phyloP scores from a whole-genome alignment of 2,329 filamentous ascomycete genomes.

The Verticillium alfalfae region DNA sequence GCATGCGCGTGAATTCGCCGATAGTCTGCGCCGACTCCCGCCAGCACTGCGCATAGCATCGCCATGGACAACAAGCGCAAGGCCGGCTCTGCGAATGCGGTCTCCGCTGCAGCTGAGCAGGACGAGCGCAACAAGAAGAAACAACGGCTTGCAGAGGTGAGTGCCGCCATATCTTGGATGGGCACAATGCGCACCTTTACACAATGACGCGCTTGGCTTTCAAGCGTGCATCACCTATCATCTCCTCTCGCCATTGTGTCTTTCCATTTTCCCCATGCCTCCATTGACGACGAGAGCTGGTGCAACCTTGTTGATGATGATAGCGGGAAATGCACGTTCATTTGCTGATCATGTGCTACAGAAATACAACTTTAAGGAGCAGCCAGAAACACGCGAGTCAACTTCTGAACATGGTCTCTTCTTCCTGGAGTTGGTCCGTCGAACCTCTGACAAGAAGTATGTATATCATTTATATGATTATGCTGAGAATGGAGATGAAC shows the following conservation, averaged over 20 bases:
- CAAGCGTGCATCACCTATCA: conserved; percentile 1
- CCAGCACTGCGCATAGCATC: conserved; percentile 3
- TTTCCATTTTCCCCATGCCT: not conserved
- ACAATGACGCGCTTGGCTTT: not conserved
- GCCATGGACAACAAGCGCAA: conserved; percentile 54
- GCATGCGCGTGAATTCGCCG: not conserved
- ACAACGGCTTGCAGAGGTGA: conserved; percentile 46
- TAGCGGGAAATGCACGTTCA: not conserved
- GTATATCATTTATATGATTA: conserved; percentile 20
- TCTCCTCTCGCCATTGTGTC: conserved; percentile 6
- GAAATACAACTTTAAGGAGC: conserved; percentile 42
- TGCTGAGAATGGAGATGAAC: not conserved
- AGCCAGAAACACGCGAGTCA: conserved; percentile 58
- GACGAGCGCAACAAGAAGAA: conserved; percentile 52
- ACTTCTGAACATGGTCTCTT: conserved; percentile 67
- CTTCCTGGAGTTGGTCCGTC: conserved; percentile 70
- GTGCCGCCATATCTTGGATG: conserved; percentile 10
- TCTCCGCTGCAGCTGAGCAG: conserved; percentile 31
- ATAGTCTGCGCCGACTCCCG: not conserved
- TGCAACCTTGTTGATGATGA: not conserved
- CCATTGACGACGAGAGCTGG: not conserved
- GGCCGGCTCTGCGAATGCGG: conserved; percentile 36
- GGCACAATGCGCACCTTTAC: conserved; percentile 5
- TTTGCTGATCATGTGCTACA: conserved; percentile 6
- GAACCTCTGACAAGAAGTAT: conserved; percentile 78